Conservation (phyloP, 75 land plant genomes). For the Chamaecyparis obtusa region DNA sequence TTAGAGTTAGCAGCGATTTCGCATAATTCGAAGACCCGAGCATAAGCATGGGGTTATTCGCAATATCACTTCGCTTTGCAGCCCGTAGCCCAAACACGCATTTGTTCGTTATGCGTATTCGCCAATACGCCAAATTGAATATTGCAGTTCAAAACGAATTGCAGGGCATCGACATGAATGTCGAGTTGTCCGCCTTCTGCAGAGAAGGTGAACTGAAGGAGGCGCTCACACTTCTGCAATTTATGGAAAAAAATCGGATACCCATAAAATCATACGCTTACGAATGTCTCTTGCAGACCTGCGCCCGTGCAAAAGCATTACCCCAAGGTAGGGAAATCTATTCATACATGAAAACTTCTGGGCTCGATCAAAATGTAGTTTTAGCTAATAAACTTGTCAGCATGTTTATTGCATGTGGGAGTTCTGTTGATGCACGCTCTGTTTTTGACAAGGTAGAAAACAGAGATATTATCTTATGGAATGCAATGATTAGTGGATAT, state of each 20-base stretch:
- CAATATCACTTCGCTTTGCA: not conserved
- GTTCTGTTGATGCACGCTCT: constrained; percentile 15
- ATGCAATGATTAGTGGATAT: constrained; percentile 41
- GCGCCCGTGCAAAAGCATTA: not conserved
- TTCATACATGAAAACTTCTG: not conserved
- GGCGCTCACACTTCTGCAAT: not conserved
- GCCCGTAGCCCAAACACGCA: not conserved
- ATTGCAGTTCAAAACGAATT: not conserved
- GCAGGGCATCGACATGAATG: not conserved
- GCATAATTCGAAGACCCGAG: not conserved
- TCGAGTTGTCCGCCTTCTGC: not conserved
- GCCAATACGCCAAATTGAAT: not conserved
- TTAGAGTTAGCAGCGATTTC: not conserved
- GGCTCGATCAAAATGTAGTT: not conserved
- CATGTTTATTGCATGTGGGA: constrained; percentile 3
- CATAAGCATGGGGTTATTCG: not conserved
- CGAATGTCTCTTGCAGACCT: not conserved
- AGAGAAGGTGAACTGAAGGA: constrained; percentile 8
- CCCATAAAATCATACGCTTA: not conserved
- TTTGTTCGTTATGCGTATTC: not conserved
- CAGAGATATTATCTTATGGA: constrained; percentile 36
- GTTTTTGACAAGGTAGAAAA: constrained; percentile 29
- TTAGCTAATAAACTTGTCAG: not conserved
- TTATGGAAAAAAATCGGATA: not conserved
- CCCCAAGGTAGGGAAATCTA: constrained; percentile 3